Evolutionary conservation across 2,329 filamentous ascomycete genomes (phyloP), one percentile per base, ranked within the genome.

Genomic region (Huntiella omanensis): DNA sequence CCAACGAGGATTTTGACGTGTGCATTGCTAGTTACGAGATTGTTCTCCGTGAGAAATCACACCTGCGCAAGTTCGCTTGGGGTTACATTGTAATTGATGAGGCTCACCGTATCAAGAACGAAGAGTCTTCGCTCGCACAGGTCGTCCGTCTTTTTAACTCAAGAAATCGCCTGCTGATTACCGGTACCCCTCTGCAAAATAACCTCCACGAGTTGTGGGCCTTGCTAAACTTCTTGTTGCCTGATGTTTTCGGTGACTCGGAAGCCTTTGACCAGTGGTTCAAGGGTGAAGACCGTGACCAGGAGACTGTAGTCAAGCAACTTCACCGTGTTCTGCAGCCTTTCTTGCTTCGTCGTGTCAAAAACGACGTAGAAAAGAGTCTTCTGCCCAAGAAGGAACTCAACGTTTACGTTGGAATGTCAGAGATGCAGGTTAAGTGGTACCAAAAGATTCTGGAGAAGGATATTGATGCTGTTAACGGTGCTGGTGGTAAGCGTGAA

Each of bases 51-150:
- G 91, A 98, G 59, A 96, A 98, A 66, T 70, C 83, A 1, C 85
- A 94, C 54, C 63, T 98, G 54, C 94, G 91, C 66, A 96, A 96
- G 62, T 93, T 98, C 60, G 87, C 91, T 0, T 98, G 91, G 91
- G 88, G 98, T 61, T 98, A 98, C 63, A 98, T 98, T 62, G 94
- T 98, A 54, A 94, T 98, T 53, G 91, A 98, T 56, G 91, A 98
- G 64, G 76, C 91, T 2, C 91, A 98, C 62, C 85, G 91, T 50
- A 98, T 98, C 73, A 98, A 98, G 69, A 98, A 98, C 62, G 91
- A 98, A 59, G 86, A 96, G 61, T 98, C 91, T 0, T 95, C 91
- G 0, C 70, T 98, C 3, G 87, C 91, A 3, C 88, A 96, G 58
- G 92, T 96, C 54, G 94, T 98, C 53, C 84, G 91, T 54, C 68